Percentiles rank a stretch among this genome's conserved stretches.
These are phyloP conservation scores for Sphaerulina populicola DNA, from an alignment of 2,329 filamentous ascomycete genomes.

Conservation along the genomic window DNA sequence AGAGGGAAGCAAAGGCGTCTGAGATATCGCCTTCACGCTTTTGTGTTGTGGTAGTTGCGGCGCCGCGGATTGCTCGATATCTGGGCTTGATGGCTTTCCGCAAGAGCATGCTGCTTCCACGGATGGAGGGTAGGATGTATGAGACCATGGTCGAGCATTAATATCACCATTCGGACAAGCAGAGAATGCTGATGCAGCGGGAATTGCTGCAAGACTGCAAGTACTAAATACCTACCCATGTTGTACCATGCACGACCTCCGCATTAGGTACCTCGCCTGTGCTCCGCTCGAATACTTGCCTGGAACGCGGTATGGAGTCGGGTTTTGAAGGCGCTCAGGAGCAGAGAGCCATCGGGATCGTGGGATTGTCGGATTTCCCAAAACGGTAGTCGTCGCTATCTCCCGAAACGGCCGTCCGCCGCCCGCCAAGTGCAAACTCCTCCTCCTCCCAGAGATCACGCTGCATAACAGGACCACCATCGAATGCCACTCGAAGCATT, in stretches of 20 bases:
- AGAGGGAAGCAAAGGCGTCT: slow-evolving; percentile 44
- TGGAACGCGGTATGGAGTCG: not conserved
- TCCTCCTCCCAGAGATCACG: too few relatives aligned
- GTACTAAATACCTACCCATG: not conserved
- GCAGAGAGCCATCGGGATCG: too few relatives aligned
- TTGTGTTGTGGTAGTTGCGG: slow-evolving; percentile 27
- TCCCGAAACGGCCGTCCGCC: too few relatives aligned
- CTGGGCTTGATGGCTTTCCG: not conserved
- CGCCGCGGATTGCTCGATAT: slow-evolving; percentile 10
- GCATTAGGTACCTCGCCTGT: too few relatives aligned
- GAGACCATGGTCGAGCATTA: slow-evolving; percentile 8
- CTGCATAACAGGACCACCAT: too few relatives aligned
- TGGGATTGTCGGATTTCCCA: not conserved
- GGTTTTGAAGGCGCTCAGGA: too few relatives aligned
- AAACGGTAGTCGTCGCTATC: not conserved
- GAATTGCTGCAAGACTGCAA: not conserved
- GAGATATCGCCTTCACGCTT: slow-evolving; percentile 45
- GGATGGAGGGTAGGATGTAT: slow-evolving; percentile 3
- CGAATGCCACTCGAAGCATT: too few relatives aligned
- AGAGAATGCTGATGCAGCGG: not conserved
- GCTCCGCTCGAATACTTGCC: too few relatives aligned
- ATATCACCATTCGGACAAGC: not conserved
- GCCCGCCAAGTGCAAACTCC: too few relatives aligned
- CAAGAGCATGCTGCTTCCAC: slow-evolving; percentile 7
- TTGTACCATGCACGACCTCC: too few relatives aligned